phyloP scores from a whole-genome alignment of 2,329 filamentous ascomycete genomes.

The Xylariomycetidae sp. region DNA sequence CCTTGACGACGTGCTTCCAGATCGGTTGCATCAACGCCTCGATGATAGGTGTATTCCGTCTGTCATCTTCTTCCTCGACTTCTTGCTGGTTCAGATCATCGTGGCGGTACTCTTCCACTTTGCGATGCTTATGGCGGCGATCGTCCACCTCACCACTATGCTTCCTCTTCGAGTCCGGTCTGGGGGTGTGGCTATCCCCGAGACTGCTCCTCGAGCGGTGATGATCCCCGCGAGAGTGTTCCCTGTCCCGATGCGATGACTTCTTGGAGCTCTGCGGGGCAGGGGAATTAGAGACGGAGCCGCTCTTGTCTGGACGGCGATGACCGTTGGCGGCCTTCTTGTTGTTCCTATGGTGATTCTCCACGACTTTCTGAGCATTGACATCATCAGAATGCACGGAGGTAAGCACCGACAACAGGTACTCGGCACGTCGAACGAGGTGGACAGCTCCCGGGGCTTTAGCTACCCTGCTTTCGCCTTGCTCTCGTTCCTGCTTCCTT shows the following conservation, averaged over 20 bases:
- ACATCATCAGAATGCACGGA: conserved; percentile 75
- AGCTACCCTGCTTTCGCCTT: conserved; percentile 71
- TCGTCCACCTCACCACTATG: conserved; percentile 51
- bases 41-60: conserved; percentile 27
- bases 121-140: conserved; percentile 45
- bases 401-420: conserved; percentile 89
- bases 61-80: conserved; percentile 35
- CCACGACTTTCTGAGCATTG: conserved; percentile 71
- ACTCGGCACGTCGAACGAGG: conserved; percentile 89
- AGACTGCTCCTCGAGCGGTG: conserved; percentile 46
- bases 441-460: conserved; percentile 97
- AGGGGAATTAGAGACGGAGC: conserved; percentile 67
- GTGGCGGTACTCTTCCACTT: conserved; percentile 40
- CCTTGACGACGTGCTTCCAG: conserved; percentile 26
- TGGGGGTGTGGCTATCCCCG: conserved; percentile 47
- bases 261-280: conserved; percentile 53
- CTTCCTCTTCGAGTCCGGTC: conserved; percentile 57
- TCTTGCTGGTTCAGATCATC: conserved; percentile 32
- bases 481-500: conserved; percentile 88
- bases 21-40: conserved; percentile 29
- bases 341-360: conserved; percentile 93
- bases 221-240: conserved; percentile 42
- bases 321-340: conserved; percentile 67
- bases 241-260: conserved; percentile 41
- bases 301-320: conserved; percentile 53